These are phyloP conservation scores for Aspergillus bombycis DNA, from an alignment of 2,329 filamentous ascomycete genomes.

Conservation along the genomic window DNA sequence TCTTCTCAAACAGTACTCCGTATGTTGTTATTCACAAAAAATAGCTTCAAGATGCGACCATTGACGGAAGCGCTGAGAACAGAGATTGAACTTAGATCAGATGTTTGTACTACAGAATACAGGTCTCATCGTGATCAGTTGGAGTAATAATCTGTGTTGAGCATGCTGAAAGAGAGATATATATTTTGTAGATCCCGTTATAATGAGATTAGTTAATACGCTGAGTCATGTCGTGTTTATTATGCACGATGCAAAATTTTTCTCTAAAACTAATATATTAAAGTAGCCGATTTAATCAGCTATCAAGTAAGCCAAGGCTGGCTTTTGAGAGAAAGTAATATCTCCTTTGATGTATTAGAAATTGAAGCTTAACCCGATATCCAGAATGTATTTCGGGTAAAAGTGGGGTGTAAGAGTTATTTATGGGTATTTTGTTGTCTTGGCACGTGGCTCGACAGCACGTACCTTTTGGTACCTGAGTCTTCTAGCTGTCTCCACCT, in stretches of 20 bases:
- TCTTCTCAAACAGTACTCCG: neutral
- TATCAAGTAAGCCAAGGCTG: neutral
- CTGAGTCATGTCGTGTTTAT: neutral
- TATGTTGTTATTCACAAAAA: neutral
- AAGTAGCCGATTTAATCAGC: neutral
- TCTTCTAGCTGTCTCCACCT: neutral
- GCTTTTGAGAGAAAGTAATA: neutral
- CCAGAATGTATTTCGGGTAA: neutral
- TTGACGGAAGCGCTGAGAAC: neutral
- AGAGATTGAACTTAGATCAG: neutral
- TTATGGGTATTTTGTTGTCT: neutral
- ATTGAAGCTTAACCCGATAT: too few species aligned
- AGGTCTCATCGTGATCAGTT: neutral
- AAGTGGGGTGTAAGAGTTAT: neutral
- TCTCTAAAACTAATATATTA: neutral
- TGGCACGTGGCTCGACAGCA: neutral
- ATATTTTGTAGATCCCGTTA: neutral
- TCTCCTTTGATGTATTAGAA: neutral
- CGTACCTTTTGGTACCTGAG: neutral
- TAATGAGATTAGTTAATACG: neutral
- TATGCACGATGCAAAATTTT: neutral
- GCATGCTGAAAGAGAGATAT: neutral
- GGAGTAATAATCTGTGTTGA: neutral
- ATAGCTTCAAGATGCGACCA: neutral
- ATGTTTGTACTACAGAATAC: neutral